Evolutionary conservation across 2,329 filamentous ascomycete species (phyloP), one percentile per base, ranked within the genome.

Genomic region (Phaeophleospora eucalypticola): DNA sequence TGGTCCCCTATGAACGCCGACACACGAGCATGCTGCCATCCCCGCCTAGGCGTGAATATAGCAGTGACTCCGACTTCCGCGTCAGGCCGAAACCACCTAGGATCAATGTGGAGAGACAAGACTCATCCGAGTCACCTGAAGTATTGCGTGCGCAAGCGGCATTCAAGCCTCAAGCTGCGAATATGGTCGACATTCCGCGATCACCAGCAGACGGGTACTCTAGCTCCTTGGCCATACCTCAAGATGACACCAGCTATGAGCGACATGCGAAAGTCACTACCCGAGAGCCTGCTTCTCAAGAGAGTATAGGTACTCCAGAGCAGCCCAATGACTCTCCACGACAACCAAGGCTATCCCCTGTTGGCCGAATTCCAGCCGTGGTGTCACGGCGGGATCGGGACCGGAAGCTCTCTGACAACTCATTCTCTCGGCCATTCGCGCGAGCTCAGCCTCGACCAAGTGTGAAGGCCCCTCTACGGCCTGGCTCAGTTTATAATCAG

Each of bases 331-430:
- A 44, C 21, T 58, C 60, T 17, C 53, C 59, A 6, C 44, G 54
- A 21, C 56, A 58, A 32, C 56, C 58, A 18, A 52, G 89, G 46
- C 72, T 95, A 15, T 81, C 83, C 20, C 88, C 91, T 57, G 83
- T 95, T 38, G 90, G 89, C 7, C 81, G 90, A 14, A 95, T 95
- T 42, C 90, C 90, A 7, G 83, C 82, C 58, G 88, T 95, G 3
- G 75, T 91, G 21, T 87, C 81, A 37, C 82, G 78, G 41, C 71
- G 74, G 39, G 76, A 78, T 38, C 78, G 83, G 43, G 74, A 82
- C 29, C 79, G 85, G 52, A 80, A 80, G 39, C 79, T 81, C 1
- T 84, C 87, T 0, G 80, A 86, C 1, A 84, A 82, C 62, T 95
- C 88, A 24, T 95, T 95, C 65, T 95, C 90, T 2, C 77, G 89